These are phyloP conservation scores for Aureoboletus auriporus DNA, from an alignment of 768 basidiomycete species.

Conservation along the genomic window DNA sequence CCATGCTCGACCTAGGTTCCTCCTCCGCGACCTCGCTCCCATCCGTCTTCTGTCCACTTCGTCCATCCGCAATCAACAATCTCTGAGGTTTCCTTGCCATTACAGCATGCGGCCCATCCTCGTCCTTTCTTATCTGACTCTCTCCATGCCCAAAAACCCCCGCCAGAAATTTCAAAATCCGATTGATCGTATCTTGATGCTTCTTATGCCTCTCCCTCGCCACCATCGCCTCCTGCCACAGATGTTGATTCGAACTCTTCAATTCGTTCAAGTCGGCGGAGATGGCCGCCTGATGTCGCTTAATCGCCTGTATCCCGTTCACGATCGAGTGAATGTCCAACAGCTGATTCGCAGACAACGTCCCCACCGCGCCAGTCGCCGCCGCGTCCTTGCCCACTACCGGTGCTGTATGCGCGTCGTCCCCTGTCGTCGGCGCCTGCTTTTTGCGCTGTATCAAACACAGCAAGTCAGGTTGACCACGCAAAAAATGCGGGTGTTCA, in stretches of 20 bases:
- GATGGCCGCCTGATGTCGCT: constrained; percentile 90
- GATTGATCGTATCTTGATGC: constrained; percentile 94
- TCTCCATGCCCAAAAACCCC: constrained; percentile 74
- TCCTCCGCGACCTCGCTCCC: constrained; percentile 40
- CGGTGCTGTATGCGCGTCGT: constrained; percentile 23
- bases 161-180: constrained; percentile 92
- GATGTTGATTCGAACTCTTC: constrained; percentile 77
- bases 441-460: constrained; percentile 86
- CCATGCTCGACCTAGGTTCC: constrained; percentile 28
- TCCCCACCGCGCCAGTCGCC: constrained; percentile 15
- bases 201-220: constrained; percentile 81
- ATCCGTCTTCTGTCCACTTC: constrained; percentile 34
- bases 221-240: constrained; percentile 90
- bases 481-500: constrained; percentile 82
- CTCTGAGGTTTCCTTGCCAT: constrained; percentile 49
- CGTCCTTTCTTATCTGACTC: constrained; percentile 34
- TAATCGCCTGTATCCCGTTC: constrained; percentile 79
- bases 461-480: constrained; percentile 84
- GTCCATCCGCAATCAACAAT: constrained; percentile 63
- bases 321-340: constrained; percentile 78
- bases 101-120: constrained; percentile 38
- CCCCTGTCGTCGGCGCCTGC: constrained; percentile 38
- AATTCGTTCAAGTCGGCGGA: constrained; percentile 85
- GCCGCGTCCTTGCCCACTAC: constrained; percentile 13
- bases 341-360: constrained; percentile 45